These are phyloP conservation scores for Candida ficus DNA, from an alignment of 805 yeast genomes.

Conservation along the genomic window DNA sequence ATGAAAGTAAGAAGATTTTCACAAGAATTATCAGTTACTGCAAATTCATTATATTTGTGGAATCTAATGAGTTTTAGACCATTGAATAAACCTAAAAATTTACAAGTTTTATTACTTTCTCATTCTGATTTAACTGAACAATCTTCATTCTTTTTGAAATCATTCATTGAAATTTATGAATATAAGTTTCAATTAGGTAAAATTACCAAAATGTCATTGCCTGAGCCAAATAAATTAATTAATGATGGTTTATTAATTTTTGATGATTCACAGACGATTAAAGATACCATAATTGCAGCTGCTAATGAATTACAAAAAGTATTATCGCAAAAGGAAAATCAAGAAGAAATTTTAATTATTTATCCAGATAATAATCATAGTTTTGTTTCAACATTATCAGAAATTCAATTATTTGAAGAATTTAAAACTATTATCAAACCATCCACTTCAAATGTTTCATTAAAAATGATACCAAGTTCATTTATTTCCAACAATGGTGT, in stretches of 20 bases:
- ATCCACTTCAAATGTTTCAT: constrained; percentile 3
- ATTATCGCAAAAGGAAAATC: background rate
- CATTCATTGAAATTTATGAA: constrained; percentile 38
- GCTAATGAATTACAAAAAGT: background rate
- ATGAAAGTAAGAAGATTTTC: constrained; percentile 32
- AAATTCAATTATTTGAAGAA: constrained; percentile 40
- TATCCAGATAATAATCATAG: constrained; percentile 17
- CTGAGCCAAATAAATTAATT: constrained; percentile 14
- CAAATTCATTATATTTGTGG: constrained; percentile 50
- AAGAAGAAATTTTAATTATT: constrained; percentile 16
- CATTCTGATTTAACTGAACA: constrained; percentile 27
- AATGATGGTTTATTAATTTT: constrained; percentile 12
- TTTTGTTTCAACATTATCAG: constrained; percentile 41
- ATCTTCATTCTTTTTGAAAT: constrained; percentile 32
- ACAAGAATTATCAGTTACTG: constrained; percentile 40
- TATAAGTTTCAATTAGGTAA: constrained; percentile 43
- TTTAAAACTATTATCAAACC: constrained; percentile 29
- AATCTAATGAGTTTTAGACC: constrained; percentile 55
- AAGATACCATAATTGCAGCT: constrained; percentile 1
- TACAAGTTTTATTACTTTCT: constrained; percentile 45
- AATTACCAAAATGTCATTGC: constrained; percentile 26
- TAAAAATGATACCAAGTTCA: constrained; percentile 39
- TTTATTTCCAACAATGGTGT: constrained; percentile 32
- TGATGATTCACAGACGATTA: constrained; percentile 2
- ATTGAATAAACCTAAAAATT: constrained; percentile 40